These are phyloP conservation scores for Aureobasidium pullulans DNA, from an alignment of 2,329 filamentous ascomycete species.

Conservation along the genomic window DNA sequence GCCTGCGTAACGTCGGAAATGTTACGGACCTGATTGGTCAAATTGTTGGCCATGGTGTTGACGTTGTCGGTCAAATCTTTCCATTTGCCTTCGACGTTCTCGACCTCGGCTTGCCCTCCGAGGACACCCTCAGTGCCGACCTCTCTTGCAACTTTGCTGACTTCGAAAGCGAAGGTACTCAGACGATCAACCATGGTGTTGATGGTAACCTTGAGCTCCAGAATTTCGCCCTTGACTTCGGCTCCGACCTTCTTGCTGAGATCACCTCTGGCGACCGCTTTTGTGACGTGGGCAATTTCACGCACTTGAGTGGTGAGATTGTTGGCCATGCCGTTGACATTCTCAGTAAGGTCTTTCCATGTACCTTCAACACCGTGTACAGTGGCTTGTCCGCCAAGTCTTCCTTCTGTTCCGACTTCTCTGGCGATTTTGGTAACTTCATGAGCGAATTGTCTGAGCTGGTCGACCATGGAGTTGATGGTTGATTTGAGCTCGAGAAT, in stretches of 20 bases:
- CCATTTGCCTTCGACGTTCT: slow-evolving; percentile 61
- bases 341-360: slow-evolving; percentile 48
- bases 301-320: slow-evolving; percentile 46
- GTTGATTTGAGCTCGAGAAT: slow-evolving; percentile 45
- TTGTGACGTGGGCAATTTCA: slow-evolving; percentile 47
- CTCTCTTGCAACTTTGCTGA: slow-evolving; percentile 58
- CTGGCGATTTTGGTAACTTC: slow-evolving; percentile 47
- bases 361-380: slow-evolving; percentile 47
- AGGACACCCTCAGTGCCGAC: slow-evolving; percentile 58
- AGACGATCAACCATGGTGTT: slow-evolving; percentile 61
- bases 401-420: slow-evolving; percentile 46
- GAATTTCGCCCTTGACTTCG: slow-evolving; percentile 45
- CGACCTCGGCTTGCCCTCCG: slow-evolving; percentile 57
- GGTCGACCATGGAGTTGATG: slow-evolving; percentile 48
- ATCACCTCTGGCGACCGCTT: slow-evolving; percentile 45
- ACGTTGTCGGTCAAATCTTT: slow-evolving; percentile 61
- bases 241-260: slow-evolving; percentile 46
- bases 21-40: slow-evolving; percentile 67
- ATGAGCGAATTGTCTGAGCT: slow-evolving; percentile 45
- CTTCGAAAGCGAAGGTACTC: slow-evolving; percentile 57
- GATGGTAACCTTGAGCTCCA: slow-evolving; percentile 74
- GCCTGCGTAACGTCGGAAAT: slow-evolving; percentile 93
- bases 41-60: slow-evolving; percentile 60
- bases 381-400: slow-evolving; percentile 44
- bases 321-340: slow-evolving; percentile 48